phyloP scores from a whole-genome alignment of 2,329 filamentous ascomycete species.

The Fonsecaea multimorphosa region DNA sequence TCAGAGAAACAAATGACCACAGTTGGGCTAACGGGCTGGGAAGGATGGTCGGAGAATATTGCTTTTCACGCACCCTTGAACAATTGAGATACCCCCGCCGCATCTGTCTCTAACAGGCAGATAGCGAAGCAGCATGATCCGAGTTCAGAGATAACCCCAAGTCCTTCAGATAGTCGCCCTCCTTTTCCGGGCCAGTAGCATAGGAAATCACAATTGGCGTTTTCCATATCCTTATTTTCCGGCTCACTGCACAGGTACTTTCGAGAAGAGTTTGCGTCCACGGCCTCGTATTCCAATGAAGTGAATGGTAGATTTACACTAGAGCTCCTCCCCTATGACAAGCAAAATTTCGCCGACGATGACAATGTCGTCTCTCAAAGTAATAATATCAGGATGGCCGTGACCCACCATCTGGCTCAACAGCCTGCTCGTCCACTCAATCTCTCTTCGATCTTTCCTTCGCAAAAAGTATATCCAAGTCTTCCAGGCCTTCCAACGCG shows the following conservation, averaged over 20 bases:
- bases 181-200: constrained; percentile 24
- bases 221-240: neutral
- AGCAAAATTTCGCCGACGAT: neutral
- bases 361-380: neutral
- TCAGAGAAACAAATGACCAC: constrained; percentile 6
- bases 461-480: neutral
- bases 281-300: neutral
- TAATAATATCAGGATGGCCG: neutral
- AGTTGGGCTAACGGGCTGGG: constrained; percentile 16
- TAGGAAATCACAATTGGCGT: constrained; percentile 27
- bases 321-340: neutral
- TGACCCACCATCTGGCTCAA: neutral
- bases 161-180: constrained; percentile 28
- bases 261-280: neutral
- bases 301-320: neutral
- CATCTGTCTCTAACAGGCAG: constrained; percentile 11
- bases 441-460: neutral
- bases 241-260: neutral
- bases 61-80: constrained; percentile 17
- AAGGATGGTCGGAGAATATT: constrained; percentile 26
- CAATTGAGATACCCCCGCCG: constrained; percentile 32
- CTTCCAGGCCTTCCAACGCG: neutral
- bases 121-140: constrained; percentile 23
- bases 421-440: neutral
- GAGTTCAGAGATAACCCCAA: constrained; percentile 34